phyloP scores from a whole-genome alignment of 2,329 filamentous ascomycete genomes.

The Aspergillus ruber region DNA sequence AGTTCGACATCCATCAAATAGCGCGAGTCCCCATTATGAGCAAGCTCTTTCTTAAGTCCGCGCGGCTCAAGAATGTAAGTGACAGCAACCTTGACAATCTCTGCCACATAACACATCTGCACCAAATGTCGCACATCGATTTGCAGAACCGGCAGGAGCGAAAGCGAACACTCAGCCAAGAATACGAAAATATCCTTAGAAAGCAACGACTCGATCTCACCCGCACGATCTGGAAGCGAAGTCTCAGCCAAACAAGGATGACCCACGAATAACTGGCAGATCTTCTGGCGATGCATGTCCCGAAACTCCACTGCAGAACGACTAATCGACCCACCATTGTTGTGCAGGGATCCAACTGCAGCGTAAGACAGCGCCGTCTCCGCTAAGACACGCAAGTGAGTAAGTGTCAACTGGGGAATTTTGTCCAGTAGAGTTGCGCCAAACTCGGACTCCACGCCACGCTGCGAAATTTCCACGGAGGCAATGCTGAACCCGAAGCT shows the following conservation, averaged over 20 bases:
- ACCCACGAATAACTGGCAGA: slow-evolving; percentile 67
- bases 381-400: slow-evolving; percentile 78
- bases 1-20: slow-evolving; percentile 21
- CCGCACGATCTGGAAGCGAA: slow-evolving; percentile 27
- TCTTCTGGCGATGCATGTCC: slow-evolving; percentile 62
- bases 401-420: slow-evolving; percentile 75
- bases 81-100: slow-evolving; percentile 75
- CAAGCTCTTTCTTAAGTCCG: slow-evolving; percentile 29
- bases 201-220: slow-evolving; percentile 35
- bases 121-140: slow-evolving; percentile 74
- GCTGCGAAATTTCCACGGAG: slow-evolving; percentile 83
- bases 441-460: slow-evolving; percentile 68
- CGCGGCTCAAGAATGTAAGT: slow-evolving; percentile 43
- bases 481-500: slow-evolving; percentile 77
- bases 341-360: slow-evolving; percentile 64
- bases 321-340: slow-evolving; percentile 51
- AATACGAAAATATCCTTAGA: slow-evolving; percentile 48
- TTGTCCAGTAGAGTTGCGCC: slow-evolving; percentile 73
- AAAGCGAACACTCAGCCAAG: slow-evolving; percentile 70
- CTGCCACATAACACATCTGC: slow-evolving; percentile 80
- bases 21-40: slow-evolving; percentile 21
- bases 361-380: slow-evolving; percentile 86
- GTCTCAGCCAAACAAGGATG: slow-evolving; percentile 36
- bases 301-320: slow-evolving; percentile 58
- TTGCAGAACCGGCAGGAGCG: slow-evolving; percentile 59